Conservation (phyloP, 192 early-diverging fungal species). For the Coemansia nantahalensis region DNA sequence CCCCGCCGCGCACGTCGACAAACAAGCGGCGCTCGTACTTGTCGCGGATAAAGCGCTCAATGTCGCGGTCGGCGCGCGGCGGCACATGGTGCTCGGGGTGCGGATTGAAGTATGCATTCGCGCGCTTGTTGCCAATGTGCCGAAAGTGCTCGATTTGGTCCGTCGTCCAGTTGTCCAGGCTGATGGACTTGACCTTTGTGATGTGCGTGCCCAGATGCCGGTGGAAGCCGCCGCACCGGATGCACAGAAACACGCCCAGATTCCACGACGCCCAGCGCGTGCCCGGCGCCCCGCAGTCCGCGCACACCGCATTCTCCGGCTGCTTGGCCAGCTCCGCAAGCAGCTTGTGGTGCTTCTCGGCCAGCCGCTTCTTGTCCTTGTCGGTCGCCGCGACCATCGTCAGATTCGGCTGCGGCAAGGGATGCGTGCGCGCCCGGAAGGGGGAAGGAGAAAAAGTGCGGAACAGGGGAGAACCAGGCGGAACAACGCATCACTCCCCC, state of each 20-base stretch:
- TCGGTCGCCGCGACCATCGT: conserved; percentile 47
- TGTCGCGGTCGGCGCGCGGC: conserved; percentile 69
- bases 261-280: conserved; percentile 89
- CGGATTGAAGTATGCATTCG: conserved; percentile 69
- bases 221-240: conserved; percentile 82
- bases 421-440: too few relatives aligned
- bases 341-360: conserved; percentile 68
- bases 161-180: conserved; percentile 85
- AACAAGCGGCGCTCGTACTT: conserved; percentile 83
- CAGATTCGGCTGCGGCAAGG: too few relatives aligned
- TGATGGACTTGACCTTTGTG: conserved; percentile 86
- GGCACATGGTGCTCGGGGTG: conserved; percentile 64
- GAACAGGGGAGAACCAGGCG: too few relatives aligned
- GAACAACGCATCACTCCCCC: too few relatives aligned
- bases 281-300: conserved; percentile 73
- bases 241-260: conserved; percentile 91
- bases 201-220: conserved; percentile 88
- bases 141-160: conserved; percentile 71
- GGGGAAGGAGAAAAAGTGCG: too few relatives aligned
- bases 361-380: conserved; percentile 61
- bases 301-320: conserved; percentile 68
- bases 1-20: conserved; percentile 50
- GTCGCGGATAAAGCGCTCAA: conserved; percentile 86
- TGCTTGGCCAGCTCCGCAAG: conserved; percentile 66
- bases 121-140: conserved; percentile 61